A percentile compares a stretch with the other conserved stretches of the same genome.
These are phyloP conservation scores for Scheffersomyces insectosa DNA, from an alignment of 1,139 yeast genomes.

Conservation along the genomic window DNA sequence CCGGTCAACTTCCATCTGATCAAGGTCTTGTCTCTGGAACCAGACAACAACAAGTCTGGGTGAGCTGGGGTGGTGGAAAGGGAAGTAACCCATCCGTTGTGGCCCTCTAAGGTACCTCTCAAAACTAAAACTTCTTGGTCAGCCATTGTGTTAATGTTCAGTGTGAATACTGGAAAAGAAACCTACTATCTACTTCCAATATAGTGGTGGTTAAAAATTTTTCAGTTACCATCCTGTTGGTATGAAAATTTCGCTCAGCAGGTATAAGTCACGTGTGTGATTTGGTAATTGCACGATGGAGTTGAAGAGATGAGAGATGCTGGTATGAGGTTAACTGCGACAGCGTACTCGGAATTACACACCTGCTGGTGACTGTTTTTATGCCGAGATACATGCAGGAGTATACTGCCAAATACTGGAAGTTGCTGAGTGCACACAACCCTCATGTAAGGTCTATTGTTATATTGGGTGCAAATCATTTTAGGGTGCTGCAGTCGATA, in stretches of 20 bases:
- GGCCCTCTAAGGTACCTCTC: slow-evolving; percentile 98
- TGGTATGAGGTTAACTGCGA: slow-evolving; percentile 25
- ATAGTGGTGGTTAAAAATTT: slow-evolving; percentile 2
- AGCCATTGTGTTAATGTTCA: slow-evolving; percentile 44
- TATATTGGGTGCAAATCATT: too few relatives aligned
- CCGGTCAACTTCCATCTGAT: slow-evolving; percentile 99
- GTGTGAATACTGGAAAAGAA: not conserved
- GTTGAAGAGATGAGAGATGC: not conserved
- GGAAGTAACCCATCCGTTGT: slow-evolving; percentile 92
- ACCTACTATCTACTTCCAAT: not conserved
- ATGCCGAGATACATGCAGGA: slow-evolving; percentile 32
- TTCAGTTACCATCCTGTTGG: slow-evolving; percentile 2
- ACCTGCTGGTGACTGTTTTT: slow-evolving; percentile 35
- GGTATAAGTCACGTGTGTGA: not conserved
- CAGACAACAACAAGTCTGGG: slow-evolving; percentile 98
- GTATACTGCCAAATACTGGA: not conserved
- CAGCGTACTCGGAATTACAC: slow-evolving; percentile 39
- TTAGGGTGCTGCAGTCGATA: too few relatives aligned
- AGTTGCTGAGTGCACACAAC: not conserved
- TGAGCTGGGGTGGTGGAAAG: slow-evolving; percentile 97
- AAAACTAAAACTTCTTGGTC: slow-evolving; percentile 95
- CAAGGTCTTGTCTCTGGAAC: slow-evolving; percentile 98
- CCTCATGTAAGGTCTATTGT: not conserved
- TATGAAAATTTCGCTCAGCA: slow-evolving; percentile 1
- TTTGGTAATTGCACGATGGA: not conserved